Base-by-base conservation (phyloP, 768 basidiomycete genomes). In the Tremella fuciformis region DNA sequence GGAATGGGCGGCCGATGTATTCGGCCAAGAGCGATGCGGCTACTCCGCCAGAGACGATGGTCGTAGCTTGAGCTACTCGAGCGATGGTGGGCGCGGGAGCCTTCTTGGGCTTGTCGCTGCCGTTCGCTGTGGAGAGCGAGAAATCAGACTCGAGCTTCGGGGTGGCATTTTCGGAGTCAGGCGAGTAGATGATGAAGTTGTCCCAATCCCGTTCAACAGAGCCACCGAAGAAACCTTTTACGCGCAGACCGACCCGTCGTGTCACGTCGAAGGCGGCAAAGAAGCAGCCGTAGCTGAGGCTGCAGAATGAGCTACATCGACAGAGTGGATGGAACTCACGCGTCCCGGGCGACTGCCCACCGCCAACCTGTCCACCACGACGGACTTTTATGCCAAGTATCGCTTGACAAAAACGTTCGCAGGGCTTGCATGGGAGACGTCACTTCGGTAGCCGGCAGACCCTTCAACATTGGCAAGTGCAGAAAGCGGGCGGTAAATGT, bases 261-360 rank as follows among this genome's bases (percentile, higher is more conserved):
- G 74, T 73, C 8, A 72, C 55, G 52, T 76, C 74, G 48, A 76
- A 76, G 0, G 74, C 66, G 18, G 74, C 71, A 55, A 76, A 76
- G 63, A 76, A 76, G 42, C 65, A 56, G 39, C 65, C 64, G 52
- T 74, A 76, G 53, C 68, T 70, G 3, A 74, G 24, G 7, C 70
- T 69, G 55, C 7, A 15, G 29, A 29, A 50, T 60, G 49, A 62
- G 55, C 15, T 46, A 19, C 13, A 34, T 34, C 7, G 18, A 13
- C 9, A 47, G 11, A n/a, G 2, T 38, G 13, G 25, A 24, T 11
- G 18, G 15, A 42, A 65, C 70, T 60, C 50, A 69, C 60, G 70
- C 70, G 58, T 76, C 74, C 13, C 74, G 52, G 1, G 64, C 64
- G 2, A 76, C 65, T 2, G 65, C 63, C 71, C 70, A 76, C 37